Evolutionary conservation across 2,329 filamentous ascomycete species (phyloP).

Genomic region (Trichoderma sp.): DNA sequence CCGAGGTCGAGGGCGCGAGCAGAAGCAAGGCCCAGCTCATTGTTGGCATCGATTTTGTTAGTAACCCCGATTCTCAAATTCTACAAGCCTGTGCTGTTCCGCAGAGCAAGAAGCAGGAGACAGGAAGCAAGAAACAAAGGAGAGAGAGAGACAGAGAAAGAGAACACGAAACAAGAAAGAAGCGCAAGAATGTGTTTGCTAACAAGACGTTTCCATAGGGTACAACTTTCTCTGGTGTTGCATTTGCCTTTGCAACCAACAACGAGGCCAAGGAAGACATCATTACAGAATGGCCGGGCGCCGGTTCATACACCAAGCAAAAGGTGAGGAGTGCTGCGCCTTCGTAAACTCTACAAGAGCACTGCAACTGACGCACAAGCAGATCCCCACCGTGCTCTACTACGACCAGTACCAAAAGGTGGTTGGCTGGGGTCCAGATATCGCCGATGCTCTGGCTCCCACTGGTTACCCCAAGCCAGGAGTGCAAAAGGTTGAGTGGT

Average conservation of each 20-base stretch:
- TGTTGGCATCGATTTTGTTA: conserved; percentile 97
- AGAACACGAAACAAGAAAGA: neutral
- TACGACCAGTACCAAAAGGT: conserved; percentile 99
- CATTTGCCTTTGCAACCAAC: conserved; percentile 95
- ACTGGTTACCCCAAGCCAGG: conserved; percentile 97
- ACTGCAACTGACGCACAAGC: conserved; percentile 16
- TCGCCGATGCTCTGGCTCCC: conserved; percentile 91
- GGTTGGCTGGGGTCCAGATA: conserved; percentile 98
- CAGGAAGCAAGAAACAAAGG: neutral
- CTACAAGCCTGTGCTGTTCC: neutral
- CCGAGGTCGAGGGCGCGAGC: conserved; percentile 82
- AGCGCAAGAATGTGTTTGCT: neutral
- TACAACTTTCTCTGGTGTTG: conserved; percentile 96
- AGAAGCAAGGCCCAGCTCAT: conserved; percentile 96
- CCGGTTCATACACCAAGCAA: conserved; percentile 96
- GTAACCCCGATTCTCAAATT: conserved; percentile 29
- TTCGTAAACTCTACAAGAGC: neutral
- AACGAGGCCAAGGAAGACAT: conserved; percentile 98
- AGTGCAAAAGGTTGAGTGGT: conserved; percentile 99
- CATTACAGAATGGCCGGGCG: conserved; percentile 97
- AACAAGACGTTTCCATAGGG: conserved; percentile 53
- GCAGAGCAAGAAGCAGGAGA: neutral
- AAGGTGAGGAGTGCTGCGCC: conserved; percentile 60
- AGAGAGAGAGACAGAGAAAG: neutral
- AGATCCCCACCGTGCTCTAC: conserved; percentile 99